phyloP scores from a whole-genome alignment of 768 basidiomycete species.

The Calocera viscosa region DNA sequence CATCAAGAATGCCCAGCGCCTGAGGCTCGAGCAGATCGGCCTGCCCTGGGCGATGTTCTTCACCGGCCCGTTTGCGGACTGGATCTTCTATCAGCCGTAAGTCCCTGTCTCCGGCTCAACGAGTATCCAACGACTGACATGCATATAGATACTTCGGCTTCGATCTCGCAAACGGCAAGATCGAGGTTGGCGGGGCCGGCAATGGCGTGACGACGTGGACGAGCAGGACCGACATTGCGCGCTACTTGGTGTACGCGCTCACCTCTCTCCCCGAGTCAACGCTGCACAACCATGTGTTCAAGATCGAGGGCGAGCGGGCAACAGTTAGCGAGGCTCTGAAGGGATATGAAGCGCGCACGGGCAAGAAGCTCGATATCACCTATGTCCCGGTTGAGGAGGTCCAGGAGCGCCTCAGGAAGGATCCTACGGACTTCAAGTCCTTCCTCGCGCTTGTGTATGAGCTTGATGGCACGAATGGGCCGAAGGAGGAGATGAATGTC shows the following conservation, averaged over 20 bases:
- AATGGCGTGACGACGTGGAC: constrained; percentile 7
- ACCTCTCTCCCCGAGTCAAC: constrained; percentile 13
- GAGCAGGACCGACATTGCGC: constrained; percentile 18
- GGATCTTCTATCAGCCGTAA: neutral
- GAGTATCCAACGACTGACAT: neutral
- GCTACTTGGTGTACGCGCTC: constrained; percentile 18
- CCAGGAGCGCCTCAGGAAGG: constrained; percentile 10
- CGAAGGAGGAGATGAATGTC: neutral
- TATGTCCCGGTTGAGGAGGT: constrained; percentile 11
- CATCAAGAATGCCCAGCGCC: too few relatives aligned
- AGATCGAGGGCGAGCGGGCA: neutral
- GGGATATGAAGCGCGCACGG: constrained; percentile 12
- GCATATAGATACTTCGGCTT: neutral
- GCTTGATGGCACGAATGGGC: neutral
- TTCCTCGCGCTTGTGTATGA: neutral
- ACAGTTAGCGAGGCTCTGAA: constrained; percentile 16
- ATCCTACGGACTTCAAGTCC: neutral
- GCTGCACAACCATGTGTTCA: constrained; percentile 1
- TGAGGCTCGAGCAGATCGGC: constrained; percentile 7
- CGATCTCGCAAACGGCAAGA: constrained; percentile 7
- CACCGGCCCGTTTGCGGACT: constrained; percentile 14
- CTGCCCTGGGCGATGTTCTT: constrained; percentile 17
- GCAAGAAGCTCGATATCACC: constrained; percentile 15
- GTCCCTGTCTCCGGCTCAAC: neutral
- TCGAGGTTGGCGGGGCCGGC: constrained; percentile 8